Evolutionary conservation across 345 rosid genomes (phyloP), one percentile per base, ranked within the genome.

Genomic region (Raphanus sativus): DNA sequence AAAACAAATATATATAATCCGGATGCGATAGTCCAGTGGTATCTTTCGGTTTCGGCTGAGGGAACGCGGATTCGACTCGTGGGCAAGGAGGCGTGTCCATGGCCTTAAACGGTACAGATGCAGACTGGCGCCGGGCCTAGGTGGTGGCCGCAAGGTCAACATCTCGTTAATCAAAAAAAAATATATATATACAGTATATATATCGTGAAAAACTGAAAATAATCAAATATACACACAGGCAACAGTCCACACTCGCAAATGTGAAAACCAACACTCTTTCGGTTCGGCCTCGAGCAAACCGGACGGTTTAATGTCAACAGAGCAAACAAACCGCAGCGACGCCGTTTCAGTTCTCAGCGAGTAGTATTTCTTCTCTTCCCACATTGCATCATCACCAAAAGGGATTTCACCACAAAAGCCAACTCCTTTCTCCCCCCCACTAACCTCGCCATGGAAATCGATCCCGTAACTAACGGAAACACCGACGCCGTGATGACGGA

Each of bases 391-490:
- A 45, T 10, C 40, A 36, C 0, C 40, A 8, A 36, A 7, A 34
- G 10, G 42, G 1, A 21, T 21, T 36, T 36, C 42, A 36, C 42
- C 42, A 2, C 42, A 8, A 9, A 36, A 9, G 11, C 10, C 52
- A 42, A 42, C 52, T 42, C 42, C 11, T 36, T 34, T 40, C n/a
- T 11, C 48, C 48, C 48, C 9, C n/a, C 48, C 48, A 40, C 15
- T 40, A 33, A n/a, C 17, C 29, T 73, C 69, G 68, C 59, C 34
- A 86, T 85, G 90, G 91, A 88, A 65, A 81, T 84, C 78, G 88
- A 84, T 67, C 73, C 88, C 4, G 65, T 81, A 6, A 84, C 86
- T 25, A 86, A 81, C 65, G 91, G 91, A 52, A 76, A 67, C 83
- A 0, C 79, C 38, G 77, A 82, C 69, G 55, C 81, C 28, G 36